Evolutionary conservation across 179 eudicot species (phyloP).

Genomic region (Amaranthus tricolor): DNA sequence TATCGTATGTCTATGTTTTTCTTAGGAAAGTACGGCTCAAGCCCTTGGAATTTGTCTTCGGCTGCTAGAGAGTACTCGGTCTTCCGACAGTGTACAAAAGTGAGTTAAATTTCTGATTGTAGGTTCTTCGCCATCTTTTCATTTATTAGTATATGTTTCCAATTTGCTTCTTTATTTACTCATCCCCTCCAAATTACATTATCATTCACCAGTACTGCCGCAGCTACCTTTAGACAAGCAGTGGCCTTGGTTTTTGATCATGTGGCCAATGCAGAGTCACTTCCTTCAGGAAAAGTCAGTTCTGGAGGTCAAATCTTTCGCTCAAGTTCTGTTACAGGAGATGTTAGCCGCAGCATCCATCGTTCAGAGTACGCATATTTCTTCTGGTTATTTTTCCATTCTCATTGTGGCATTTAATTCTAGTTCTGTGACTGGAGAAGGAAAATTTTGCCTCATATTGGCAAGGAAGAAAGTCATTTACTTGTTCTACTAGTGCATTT

Average conservation of each 20-base stretch:
- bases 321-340: slow-evolving; percentile 79
- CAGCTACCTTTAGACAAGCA: slow-evolving; percentile 98
- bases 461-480: neutral
- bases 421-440: slow-evolving; percentile 1
- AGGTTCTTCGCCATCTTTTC: slow-evolving; percentile 13
- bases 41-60: slow-evolving; percentile 93
- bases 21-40: slow-evolving; percentile 80
- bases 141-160: neutral
- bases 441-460: neutral
- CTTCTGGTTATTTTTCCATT: slow-evolving; percentile 4
- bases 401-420: neutral
- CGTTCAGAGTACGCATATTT: slow-evolving; percentile 62
- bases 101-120: slow-evolving; percentile 36
- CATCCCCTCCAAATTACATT: slow-evolving; percentile 12
- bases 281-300: slow-evolving; percentile 77
- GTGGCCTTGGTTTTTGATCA: slow-evolving; percentile 93
- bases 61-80: slow-evolving; percentile 82
- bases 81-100: slow-evolving; percentile 94
- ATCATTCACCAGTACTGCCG: slow-evolving; percentile 78
- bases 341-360: slow-evolving; percentile 79
- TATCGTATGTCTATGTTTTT: slow-evolving; percentile 18
- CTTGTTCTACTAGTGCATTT: slow-evolving; percentile 14
- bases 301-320: slow-evolving; percentile 78
- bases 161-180: slow-evolving; percentile 9
- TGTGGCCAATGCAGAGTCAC: slow-evolving; percentile 76